These are phyloP conservation scores for Plasmopara halstedii DNA, from an alignment of 352 stramenopile genomes.

Conservation along the genomic window DNA sequence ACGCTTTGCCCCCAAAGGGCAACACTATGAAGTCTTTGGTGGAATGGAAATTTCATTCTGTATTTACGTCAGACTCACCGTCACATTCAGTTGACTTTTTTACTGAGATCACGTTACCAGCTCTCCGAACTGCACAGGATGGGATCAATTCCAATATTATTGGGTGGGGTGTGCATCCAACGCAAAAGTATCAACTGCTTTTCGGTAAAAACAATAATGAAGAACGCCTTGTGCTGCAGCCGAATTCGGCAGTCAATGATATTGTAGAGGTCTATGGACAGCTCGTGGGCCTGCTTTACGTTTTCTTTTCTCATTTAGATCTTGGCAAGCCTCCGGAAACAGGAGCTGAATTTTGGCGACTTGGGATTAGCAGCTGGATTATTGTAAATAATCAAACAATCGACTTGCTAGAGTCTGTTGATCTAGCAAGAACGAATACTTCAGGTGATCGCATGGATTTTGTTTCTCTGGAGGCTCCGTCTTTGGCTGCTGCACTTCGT, in stretches of 20 bases:
- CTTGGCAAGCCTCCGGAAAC: constrained; percentile 1
- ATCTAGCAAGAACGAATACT: background rate
- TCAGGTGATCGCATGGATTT: constrained; percentile 29
- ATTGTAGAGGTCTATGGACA: constrained; percentile 53
- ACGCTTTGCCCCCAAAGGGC: background rate
- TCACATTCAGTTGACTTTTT: constrained; percentile 46
- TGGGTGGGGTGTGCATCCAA: constrained; percentile 57
- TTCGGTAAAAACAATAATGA: constrained; percentile 49
- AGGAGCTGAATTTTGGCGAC: constrained; percentile 18
- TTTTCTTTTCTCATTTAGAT: constrained; percentile 34
- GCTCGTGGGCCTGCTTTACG: constrained; percentile 38
- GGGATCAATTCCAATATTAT: constrained; percentile 62
- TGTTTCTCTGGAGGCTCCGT: constrained; percentile 41
- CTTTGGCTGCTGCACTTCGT: constrained; percentile 32
- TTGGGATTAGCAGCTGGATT: constrained; percentile 68
- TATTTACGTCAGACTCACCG: constrained; percentile 40
- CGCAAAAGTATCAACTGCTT: constrained; percentile 60
- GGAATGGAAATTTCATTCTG: constrained; percentile 55
- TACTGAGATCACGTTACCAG: constrained; percentile 42
- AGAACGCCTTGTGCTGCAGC: constrained; percentile 6
- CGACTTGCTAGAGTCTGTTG: constrained; percentile 35
- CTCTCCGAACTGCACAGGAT: constrained; percentile 31
- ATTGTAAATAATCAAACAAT: constrained; percentile 57
- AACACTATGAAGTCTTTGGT: constrained; percentile 2
- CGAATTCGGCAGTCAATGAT: constrained; percentile 23